Evolutionary conservation across 495 filamentous ascomycete genomes (phyloP).

Genomic region (Trichoderma orchidacearum): DNA sequence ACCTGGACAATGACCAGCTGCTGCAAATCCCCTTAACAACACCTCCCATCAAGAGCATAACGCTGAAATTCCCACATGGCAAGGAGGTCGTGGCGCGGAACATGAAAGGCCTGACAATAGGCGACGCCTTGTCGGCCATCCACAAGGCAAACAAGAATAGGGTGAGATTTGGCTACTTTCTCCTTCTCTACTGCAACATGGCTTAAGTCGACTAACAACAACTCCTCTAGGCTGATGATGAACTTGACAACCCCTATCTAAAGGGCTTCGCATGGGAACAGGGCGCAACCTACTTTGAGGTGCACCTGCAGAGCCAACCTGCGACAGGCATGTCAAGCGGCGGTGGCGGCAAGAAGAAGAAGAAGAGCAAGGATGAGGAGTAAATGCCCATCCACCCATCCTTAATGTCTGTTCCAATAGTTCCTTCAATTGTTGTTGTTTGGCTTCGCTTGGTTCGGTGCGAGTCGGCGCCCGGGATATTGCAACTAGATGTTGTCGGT

Average conservation of each 20-base stretch:
- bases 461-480: conserved; percentile 6
- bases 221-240: conserved; percentile 64
- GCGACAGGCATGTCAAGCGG: conserved; percentile 23
- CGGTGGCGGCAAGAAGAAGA: conserved; percentile 52
- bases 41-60: conserved; percentile 84
- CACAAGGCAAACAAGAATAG: conserved; percentile 91
- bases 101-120: conserved; percentile 84
- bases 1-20: conserved; percentile 63
- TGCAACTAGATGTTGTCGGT: conserved; percentile 10
- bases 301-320: conserved; percentile 65
- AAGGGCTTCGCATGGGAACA: conserved; percentile 92
- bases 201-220: too few species aligned
- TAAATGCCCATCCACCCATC: conserved; percentile 13
- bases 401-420: conserved; percentile 7
- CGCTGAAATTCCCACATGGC: conserved; percentile 79
- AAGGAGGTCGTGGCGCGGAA: conserved; percentile 80
- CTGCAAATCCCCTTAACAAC: conserved; percentile 68
- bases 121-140: conserved; percentile 87
- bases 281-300: conserved; percentile 67
- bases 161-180: conserved; percentile 31
- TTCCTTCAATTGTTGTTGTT: conserved; percentile 4
- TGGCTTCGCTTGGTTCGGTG: neutral
- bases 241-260: conserved; percentile 68
- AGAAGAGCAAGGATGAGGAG: conserved; percentile 38
- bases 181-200: neutral